Evolutionary conservation across 768 basidiomycete genomes (phyloP), one percentile per base, ranked within the genome.

Genomic region (Mycena alexandri): DNA sequence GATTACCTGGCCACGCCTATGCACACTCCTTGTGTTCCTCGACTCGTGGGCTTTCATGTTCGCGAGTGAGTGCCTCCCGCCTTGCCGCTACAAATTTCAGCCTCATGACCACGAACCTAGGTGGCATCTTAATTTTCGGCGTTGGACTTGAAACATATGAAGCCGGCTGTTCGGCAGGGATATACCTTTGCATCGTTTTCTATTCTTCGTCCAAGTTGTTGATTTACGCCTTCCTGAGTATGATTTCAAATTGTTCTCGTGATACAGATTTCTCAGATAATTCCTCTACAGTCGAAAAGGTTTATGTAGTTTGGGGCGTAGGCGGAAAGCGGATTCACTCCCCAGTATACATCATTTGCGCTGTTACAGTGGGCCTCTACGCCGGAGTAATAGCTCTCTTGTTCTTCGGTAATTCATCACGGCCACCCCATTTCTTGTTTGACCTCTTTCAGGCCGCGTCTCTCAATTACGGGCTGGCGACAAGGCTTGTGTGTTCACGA

Each of bases 151-250:
- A 63, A 50, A 63, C 53, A 29, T 17, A 50, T 24, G 38, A 47
- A 56, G 46, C 54, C 44, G 62, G 46, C 47, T 63, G 62, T 24
- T 56, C 46, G 14, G 54, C 62, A 29, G 62, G 54, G 17, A 63
- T 63, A 47, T 63, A 55, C n/a, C 25, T 63, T 9, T 63, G 62
- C 53, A 63, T 63, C 13, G 44, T 63, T 19, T 63, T 63, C 62
- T 63, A 63, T 34, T 38, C 54, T 2, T 56, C 62, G 17, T 63
- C 62, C 17, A 63, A 63, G 38, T 42, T 63, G 24, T 17, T 56
- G 24, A 63, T 63, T 25, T 63, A 63, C 34, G 34, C 44, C 17
- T 63, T 63, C 25, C 22, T 63, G 46, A 63, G 61, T 62, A 62
- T 8, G 33, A 33, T 52, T 44, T 38, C 12, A 13, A 9, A 14